These are phyloP conservation scores for Elasticomyces elasticus DNA, from an alignment of 495 filamentous ascomycete genomes.

Conservation along the genomic window DNA sequence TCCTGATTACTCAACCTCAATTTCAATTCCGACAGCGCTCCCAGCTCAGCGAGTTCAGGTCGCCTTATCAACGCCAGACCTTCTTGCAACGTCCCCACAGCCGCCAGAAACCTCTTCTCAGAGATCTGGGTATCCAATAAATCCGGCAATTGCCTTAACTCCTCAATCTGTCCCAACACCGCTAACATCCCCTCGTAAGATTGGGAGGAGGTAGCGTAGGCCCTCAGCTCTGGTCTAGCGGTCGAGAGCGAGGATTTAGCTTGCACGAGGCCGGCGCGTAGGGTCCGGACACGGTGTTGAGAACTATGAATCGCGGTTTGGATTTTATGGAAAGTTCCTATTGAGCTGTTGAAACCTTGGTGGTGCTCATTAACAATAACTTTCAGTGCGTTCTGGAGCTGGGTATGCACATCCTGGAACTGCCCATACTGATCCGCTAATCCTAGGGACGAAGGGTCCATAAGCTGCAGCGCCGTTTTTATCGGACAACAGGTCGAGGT, in stretches of 20 bases:
- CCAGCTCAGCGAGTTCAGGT: conserved; percentile 85
- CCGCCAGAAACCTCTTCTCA: conserved; percentile 87
- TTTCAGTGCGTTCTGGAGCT: conserved; percentile 83
- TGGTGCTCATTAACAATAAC: conserved; percentile 97
- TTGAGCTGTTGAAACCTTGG: conserved; percentile 97
- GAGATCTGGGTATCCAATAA: conserved; percentile 87
- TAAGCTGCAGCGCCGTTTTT: conserved; percentile 80
- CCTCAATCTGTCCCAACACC: conserved; percentile 71
- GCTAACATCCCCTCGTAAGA: conserved; percentile 87
- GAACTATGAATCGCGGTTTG: conserved; percentile 84
- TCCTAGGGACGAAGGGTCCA: conserved; percentile 88
- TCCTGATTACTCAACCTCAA: conserved; percentile 91
- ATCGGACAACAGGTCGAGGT: conserved; percentile 80
- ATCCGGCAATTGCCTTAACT: conserved; percentile 83
- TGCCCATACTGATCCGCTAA: conserved; percentile 75
- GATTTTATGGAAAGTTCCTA: conserved; percentile 97
- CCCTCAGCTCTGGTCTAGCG: conserved; percentile 82
- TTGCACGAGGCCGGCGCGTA: conserved; percentile 73
- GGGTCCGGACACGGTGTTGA: conserved; percentile 67
- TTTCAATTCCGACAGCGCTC: conserved; percentile 73
- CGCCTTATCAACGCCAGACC: conserved; percentile 70
- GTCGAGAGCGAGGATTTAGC: conserved; percentile 74
- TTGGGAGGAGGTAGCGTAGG: conserved; percentile 71
- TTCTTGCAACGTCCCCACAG: conserved; percentile 84
- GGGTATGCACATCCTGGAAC: conserved; percentile 69